Evolutionary conservation across 2,329 filamentous ascomycete genomes (phyloP).

Genomic region (Neophaeococcomyces aloes): DNA sequence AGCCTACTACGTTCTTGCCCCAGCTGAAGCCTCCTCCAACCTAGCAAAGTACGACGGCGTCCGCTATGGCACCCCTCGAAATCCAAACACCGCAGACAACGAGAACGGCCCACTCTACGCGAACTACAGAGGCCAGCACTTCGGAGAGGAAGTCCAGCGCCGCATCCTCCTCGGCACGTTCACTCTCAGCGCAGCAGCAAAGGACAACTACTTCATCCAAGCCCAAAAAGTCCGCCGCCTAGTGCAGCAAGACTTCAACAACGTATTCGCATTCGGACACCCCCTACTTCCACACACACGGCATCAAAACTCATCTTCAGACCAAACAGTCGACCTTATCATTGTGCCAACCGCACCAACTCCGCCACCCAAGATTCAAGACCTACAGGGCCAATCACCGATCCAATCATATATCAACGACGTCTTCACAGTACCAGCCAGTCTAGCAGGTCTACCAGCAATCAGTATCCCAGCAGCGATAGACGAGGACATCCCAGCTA

Average conservation of each 20-base stretch:
- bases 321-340: conserved; percentile 67
- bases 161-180: conserved; percentile 85
- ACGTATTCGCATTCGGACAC: conserved; percentile 60
- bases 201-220: conserved; percentile 93
- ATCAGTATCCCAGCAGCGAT: conserved; percentile 61
- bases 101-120: conserved; percentile 60
- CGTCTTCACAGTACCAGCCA: conserved; percentile 90
- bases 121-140: conserved; percentile 58
- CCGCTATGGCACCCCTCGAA: conserved; percentile 63
- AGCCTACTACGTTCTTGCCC: conserved; percentile 90
- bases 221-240: conserved; percentile 78
- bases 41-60: conserved; percentile 94
- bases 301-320: conserved; percentile 25
- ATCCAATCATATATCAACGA: conserved; percentile 86
- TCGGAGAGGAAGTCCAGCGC: conserved; percentile 75
- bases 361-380: conserved; percentile 54
- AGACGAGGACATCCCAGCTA: conserved; percentile 12
- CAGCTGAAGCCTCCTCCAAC: conserved; percentile 91
- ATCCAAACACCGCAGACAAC: conserved; percentile 38
- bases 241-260: conserved; percentile 77
- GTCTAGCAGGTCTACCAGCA: conserved; percentile 79
- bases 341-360: conserved; percentile 80
- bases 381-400: conserved; percentile 37
- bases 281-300: conserved; percentile 40
- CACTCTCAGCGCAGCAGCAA: conserved; percentile 76